Percentiles rank a stretch among this genome's conserved stretches.
Evolutionary conservation across 139 green algal species (phyloP).

Genomic region (Tetradesmus obliquus): DNA sequence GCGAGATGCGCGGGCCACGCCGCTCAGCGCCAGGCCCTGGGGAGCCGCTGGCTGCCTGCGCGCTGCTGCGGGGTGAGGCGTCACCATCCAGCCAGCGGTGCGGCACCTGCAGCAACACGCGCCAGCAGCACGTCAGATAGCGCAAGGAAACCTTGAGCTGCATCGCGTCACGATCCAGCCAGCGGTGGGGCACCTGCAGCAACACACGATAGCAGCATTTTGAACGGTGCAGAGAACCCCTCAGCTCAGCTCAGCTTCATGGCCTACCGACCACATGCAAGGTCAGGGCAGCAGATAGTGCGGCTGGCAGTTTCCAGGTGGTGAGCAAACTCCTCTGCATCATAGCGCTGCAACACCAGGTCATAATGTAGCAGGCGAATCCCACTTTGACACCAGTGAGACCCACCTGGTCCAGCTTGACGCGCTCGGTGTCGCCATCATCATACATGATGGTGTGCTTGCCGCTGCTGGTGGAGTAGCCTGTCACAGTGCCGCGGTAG

Average conservation of each 20-base stretch:
- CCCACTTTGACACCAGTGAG: not conserved
- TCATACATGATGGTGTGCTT: constrained; percentile 84
- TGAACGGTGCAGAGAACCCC: not conserved
- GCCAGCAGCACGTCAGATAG: not conserved
- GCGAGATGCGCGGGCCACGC: not conserved
- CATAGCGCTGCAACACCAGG: not conserved
- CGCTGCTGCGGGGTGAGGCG: constrained; percentile 31
- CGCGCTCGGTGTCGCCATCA: constrained; percentile 75
- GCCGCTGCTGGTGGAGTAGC: constrained; percentile 63
- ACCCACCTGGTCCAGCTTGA: constrained; percentile 61
- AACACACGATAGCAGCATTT: not conserved
- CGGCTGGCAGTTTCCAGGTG: no score
- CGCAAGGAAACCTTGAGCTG: not conserved
- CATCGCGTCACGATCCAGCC: not conserved
- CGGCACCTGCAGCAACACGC: constrained; percentile 9
- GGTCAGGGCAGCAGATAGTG: no score
- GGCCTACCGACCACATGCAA: no score
- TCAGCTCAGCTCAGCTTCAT: no score
- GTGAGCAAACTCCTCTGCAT: not conserved
- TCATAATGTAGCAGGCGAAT: not conserved
- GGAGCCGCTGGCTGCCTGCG: constrained; percentile 1
- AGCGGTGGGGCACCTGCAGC: constrained; percentile 17
- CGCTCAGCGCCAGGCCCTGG: not conserved
- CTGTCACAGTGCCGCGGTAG: constrained; percentile 77
- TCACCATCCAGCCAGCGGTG: constrained; percentile 49